Evolutionary conservation across 768 basidiomycete genomes (phyloP).

Genomic region (Phanerodontia chrysosporium): DNA sequence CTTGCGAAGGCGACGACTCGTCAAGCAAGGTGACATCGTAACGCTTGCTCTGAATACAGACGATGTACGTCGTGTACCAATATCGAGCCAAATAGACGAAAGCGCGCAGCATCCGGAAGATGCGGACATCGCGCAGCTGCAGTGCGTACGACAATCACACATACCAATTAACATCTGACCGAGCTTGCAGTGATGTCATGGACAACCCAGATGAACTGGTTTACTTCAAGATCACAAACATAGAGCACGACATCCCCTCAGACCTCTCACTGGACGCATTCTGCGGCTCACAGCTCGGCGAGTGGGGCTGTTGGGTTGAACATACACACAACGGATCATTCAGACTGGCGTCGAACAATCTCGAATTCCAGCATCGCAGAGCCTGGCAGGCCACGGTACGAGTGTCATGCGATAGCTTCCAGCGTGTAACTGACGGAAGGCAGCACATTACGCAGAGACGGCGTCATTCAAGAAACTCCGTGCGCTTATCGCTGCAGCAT

Average conservation of each 20-base stretch:
- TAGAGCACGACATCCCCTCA: slow-evolving; percentile 59
- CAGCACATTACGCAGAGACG: not conserved
- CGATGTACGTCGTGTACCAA: slow-evolving; percentile 16
- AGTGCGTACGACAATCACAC: not conserved
- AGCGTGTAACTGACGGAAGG: not conserved
- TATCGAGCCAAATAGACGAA: not conserved
- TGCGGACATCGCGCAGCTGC: not conserved
- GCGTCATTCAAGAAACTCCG: slow-evolving; percentile 45
- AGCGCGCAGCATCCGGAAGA: not conserved
- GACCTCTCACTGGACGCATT: slow-evolving; percentile 42
- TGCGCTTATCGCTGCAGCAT: slow-evolving; percentile 56
- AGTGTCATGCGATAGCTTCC: not conserved
- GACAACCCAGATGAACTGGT: slow-evolving; percentile 42
- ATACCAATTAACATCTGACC: not conserved
- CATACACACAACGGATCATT: slow-evolving; percentile 59
- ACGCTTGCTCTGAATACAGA: slow-evolving; percentile 60
- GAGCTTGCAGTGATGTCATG: not conserved
- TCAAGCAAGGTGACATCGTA: slow-evolving; percentile 74
- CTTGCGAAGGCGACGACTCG: slow-evolving; percentile 43
- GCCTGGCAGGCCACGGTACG: not conserved
- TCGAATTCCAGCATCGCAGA: slow-evolving; percentile 47
- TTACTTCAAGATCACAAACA: slow-evolving; percentile 74
- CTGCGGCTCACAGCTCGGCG: slow-evolving; percentile 54
- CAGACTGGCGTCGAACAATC: slow-evolving; percentile 76
- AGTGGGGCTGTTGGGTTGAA: slow-evolving; percentile 86